phyloP scores from a whole-genome alignment of 805 yeast species.

The Lachancea thermotolerans region DNA sequence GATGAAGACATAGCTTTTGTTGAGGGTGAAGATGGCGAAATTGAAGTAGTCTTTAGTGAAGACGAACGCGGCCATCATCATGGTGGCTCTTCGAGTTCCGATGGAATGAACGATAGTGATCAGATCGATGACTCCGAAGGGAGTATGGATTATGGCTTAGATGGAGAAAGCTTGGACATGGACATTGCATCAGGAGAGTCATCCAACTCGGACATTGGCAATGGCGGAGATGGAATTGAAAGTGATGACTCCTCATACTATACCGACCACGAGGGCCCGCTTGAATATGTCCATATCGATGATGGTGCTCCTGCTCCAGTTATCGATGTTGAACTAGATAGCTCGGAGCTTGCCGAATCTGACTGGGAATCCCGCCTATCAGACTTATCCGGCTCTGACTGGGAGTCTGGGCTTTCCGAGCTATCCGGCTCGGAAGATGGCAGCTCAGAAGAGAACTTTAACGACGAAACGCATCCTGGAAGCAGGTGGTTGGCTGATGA shows the following conservation, averaged over 20 bases:
- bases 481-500: constrained; percentile 27
- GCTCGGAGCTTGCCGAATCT: constrained; percentile 23
- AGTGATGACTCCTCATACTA: constrained; percentile 8
- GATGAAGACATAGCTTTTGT: constrained; percentile 38
- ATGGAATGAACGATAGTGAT: constrained; percentile 17
- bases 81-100: constrained; percentile 18
- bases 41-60: constrained; percentile 30
- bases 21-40: constrained; percentile 32
- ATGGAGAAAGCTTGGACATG: neutral
- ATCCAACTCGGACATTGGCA: constrained; percentile 5
- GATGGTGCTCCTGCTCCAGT: constrained; percentile 29
- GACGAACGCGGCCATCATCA: constrained; percentile 26
- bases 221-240: constrained; percentile 25
- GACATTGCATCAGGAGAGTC: neutral
- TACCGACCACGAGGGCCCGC: constrained; percentile 7
- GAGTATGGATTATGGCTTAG: constrained; percentile 18
- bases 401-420: constrained; percentile 34
- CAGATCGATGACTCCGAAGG: constrained; percentile 16
- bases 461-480: constrained; percentile 13
- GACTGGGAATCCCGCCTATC: constrained; percentile 32
- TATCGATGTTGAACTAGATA: constrained; percentile 30
- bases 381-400: constrained; percentile 24
- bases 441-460: constrained; percentile 17
- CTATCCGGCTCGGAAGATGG: constrained; percentile 27
- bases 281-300: constrained; percentile 20